Conservation (phyloP, 495 filamentous ascomycete species). For the Penicillium verhagenii region DNA sequence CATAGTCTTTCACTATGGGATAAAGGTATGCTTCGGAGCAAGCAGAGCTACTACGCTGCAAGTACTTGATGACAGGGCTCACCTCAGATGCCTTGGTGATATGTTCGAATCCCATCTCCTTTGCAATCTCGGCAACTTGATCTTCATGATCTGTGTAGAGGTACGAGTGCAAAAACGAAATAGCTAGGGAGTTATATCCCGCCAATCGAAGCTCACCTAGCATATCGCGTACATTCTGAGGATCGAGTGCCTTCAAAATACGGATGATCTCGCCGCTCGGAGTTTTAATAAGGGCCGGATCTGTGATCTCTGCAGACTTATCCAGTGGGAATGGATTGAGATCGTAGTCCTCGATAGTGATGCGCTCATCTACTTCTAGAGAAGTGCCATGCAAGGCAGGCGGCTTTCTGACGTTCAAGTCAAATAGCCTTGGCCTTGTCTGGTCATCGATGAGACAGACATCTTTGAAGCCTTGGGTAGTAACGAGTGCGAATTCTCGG, state of each 20-base stretch:
- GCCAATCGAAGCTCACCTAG: conserved; percentile 46
- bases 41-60: conserved; percentile 13
- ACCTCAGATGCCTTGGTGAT: conserved; percentile 28
- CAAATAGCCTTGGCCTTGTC: conserved; percentile 20
- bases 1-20: conserved; percentile 16
- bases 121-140: conserved; percentile 64
- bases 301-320: background rate
- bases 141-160: conserved; percentile 75
- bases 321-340: background rate
- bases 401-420: conserved; percentile 11
- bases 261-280: background rate
- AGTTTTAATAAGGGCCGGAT: background rate
- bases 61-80: conserved; percentile 60
- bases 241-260: conserved; percentile 7
- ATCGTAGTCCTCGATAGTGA: conserved; percentile 3
- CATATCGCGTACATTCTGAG: conserved; percentile 29
- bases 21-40: conserved; percentile 13
- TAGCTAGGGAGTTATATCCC: conserved; percentile 68
- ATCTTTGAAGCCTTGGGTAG: conserved; percentile 20
- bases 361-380: background rate
- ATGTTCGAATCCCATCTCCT: conserved; percentile 71
- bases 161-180: conserved; percentile 80
- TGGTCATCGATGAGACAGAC: conserved; percentile 17
- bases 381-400: background rate
- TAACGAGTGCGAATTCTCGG: conserved; percentile 11